Evolutionary conservation across 805 yeast species (phyloP).

Genomic region (Teunomyces cretensis): DNA sequence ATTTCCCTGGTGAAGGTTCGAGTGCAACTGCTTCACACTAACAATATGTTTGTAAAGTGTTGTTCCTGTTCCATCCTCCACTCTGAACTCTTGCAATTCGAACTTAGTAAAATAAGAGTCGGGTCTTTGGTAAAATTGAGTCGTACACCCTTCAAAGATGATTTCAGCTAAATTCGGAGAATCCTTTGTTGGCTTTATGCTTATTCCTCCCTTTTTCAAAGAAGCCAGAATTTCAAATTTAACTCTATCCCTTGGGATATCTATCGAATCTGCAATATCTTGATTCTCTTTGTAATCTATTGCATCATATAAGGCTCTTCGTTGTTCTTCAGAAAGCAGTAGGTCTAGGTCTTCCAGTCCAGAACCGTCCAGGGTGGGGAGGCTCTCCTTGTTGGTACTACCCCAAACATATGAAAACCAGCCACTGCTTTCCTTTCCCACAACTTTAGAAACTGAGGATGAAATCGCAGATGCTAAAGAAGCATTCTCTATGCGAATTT

Average conservation of each 20-base stretch:
- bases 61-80: slow-evolving; percentile 81
- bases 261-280: slow-evolving; percentile 49
- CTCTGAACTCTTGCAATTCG: slow-evolving; percentile 74
- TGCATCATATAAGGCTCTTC: slow-evolving; percentile 86
- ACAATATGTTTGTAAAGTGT: slow-evolving; percentile 86
- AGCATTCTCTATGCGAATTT: slow-evolving; percentile 56
- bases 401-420: slow-evolving; percentile 78
- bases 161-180: slow-evolving; percentile 66
- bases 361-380: slow-evolving; percentile 26
- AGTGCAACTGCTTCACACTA: slow-evolving; percentile 64
- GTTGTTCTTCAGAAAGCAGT: slow-evolving; percentile 75
- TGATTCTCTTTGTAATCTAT: slow-evolving; percentile 82
- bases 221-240: slow-evolving; percentile 66
- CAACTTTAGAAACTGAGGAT: neutral
- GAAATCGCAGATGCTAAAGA: neutral
- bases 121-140: slow-evolving; percentile 72
- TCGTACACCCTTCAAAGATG: slow-evolving; percentile 76
- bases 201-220: slow-evolving; percentile 74
- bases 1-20: slow-evolving; percentile 29
- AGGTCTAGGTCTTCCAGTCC: slow-evolving; percentile 38
- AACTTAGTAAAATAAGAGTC: slow-evolving; percentile 73
- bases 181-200: slow-evolving; percentile 47
- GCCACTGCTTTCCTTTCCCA: slow-evolving; percentile 33
- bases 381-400: slow-evolving; percentile 21
- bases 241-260: slow-evolving; percentile 72